phyloP scores from a whole-genome alignment of 2,329 filamentous ascomycete species.

The Colletotrichum sansevieriae region DNA sequence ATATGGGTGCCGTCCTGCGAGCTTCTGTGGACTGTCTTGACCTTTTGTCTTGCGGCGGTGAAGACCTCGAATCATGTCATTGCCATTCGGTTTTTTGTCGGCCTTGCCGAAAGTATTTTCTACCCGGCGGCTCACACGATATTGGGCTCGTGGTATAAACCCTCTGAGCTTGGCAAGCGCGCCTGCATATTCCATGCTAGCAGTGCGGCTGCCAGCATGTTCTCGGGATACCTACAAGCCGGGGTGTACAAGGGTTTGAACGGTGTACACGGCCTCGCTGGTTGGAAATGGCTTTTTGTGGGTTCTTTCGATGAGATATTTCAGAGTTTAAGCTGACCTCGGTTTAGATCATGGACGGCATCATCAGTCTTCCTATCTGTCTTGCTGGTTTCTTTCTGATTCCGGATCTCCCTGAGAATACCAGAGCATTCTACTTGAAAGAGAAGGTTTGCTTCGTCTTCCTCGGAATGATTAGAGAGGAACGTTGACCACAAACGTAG shows the following conservation, averaged over 20 bases:
- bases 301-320: not conserved
- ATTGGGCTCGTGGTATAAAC: constrained; percentile 59
- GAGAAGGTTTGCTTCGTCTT: not conserved
- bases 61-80: constrained; percentile 53
- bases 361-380: constrained; percentile 57
- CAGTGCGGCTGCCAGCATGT: constrained; percentile 66
- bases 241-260: constrained; percentile 64
- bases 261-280: constrained; percentile 57
- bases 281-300: constrained; percentile 56
- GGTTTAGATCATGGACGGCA: constrained; percentile 55
- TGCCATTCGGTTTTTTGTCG: constrained; percentile 58
- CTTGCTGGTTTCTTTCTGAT: constrained; percentile 56
- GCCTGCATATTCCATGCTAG: constrained; percentile 62
- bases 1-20: constrained; percentile 48
- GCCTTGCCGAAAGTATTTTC: constrained; percentile 55
- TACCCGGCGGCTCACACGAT: constrained; percentile 48
- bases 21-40: constrained; percentile 44
- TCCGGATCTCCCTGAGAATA: constrained; percentile 49
- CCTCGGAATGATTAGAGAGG: rapidly evolving
- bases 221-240: constrained; percentile 68
- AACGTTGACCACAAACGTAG: not conserved
- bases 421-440: constrained; percentile 47
- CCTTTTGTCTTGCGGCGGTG: constrained; percentile 32
- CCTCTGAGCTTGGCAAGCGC: constrained; percentile 60
- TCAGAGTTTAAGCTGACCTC: not conserved